Base-by-base conservation (phyloP, 208 protist genomes). In the Leishmania martiniquensis region DNA sequence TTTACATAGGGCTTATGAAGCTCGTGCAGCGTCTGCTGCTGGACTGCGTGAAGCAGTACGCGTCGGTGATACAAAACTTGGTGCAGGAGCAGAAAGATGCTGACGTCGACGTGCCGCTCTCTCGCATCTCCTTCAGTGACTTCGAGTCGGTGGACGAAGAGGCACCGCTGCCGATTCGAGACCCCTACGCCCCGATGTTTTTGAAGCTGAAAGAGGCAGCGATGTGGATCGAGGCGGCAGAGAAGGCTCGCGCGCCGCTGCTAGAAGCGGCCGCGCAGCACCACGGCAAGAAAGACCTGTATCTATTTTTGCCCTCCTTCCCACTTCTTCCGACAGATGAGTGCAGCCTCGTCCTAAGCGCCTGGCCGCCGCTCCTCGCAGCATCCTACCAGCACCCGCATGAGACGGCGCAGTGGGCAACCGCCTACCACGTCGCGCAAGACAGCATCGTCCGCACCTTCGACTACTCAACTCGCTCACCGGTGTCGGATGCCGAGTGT, bases 11-110 rank as follows among this genome's bases (percentile, higher is more conserved):
- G 60, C 29, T 83, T 0, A 79, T 83, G 80, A 78, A 79, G 69
- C 80, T 83, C n/a, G 72, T 79, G 17, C 80, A 83, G 49, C 80
- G 73, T 34, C 29, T 45, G 9, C 22, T 83, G 67, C 52, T 83
- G 42, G 52, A 72, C 49, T 54, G 67, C n/a, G 80, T 75, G 60
- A 83, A 83, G 59, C 80, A 76, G 69, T 83, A 83, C 75, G 80
- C 80, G 22, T 52, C 80, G 15, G 60, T 25, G 49, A 83, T 83
- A 55, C 80, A 83, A 44, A 51, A 54, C 4, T n/a, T 34, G 5
- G 49, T 79, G 10, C 57, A 70, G 7, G 74, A 60, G 59, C 80
- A 76, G 74, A 59, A 72, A 51, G 57, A 4, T 25, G 80, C 74
- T 6, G 74, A 78, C 12, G 57, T 42, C 34, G 74, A 44, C 49